Evolutionary conservation across 1,284 basidiomycete genomes (phyloP).

Genomic region (Calocybe gambosa): DNA sequence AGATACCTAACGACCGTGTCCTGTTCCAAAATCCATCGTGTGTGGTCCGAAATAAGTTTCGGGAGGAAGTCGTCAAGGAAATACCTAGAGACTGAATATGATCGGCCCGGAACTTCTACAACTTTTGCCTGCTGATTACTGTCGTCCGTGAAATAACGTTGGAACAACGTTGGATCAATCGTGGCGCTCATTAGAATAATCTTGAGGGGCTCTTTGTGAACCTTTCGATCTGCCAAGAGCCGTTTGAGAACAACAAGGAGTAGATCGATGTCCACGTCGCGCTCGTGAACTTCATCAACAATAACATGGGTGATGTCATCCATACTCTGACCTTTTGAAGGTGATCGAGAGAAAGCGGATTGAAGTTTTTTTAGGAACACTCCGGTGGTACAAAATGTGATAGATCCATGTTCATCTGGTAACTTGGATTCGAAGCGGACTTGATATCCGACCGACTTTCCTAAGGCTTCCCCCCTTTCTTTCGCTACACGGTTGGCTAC

Average conservation of each 20-base stretch:
- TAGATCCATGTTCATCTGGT: conserved; percentile 78
- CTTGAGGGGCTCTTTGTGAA: conserved; percentile 75
- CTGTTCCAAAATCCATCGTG: conserved; percentile 69
- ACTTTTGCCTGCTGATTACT: conserved; percentile 63
- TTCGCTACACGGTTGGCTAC: conserved; percentile 91
- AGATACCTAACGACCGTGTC: conserved; percentile 78
- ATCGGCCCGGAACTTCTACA: conserved; percentile 87
- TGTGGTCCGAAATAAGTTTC: conserved; percentile 37
- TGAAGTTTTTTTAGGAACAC: conserved; percentile 89
- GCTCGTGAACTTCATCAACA: conserved; percentile 96
- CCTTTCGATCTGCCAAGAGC: conserved; percentile 71
- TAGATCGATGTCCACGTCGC: conserved; percentile 92
- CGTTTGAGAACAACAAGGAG: conserved; percentile 89
- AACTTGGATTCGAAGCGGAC: conserved; percentile 86
- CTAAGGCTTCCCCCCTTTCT: conserved; percentile 77
- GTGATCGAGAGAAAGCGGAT: conserved; percentile 51
- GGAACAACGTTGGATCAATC: conserved; percentile 87
- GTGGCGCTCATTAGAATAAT: conserved; percentile 95
- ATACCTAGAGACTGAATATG: conserved; percentile 81
- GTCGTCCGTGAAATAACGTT: conserved; percentile 76
- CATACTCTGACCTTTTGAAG: conserved; percentile 39
- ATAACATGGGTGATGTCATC: conserved; percentile 89
- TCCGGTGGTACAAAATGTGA: conserved; percentile 94
- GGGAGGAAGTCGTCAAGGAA: conserved; percentile 80
- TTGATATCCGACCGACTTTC: conserved; percentile 82